Evolutionary conservation across 306 rosid species (phyloP).

Genomic region (Glycine latifolia): DNA sequence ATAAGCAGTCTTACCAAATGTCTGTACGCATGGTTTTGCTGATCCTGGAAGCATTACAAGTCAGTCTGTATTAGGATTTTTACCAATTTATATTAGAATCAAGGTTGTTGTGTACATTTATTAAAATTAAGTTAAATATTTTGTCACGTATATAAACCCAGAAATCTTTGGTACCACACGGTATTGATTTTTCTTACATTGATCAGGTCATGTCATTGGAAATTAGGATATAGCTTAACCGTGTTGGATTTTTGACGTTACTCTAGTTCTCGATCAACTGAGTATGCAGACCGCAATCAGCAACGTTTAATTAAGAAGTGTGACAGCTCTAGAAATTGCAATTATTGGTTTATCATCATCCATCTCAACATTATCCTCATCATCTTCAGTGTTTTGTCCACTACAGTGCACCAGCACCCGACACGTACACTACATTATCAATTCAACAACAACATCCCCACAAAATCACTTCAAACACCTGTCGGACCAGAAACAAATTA

Average conservation of each 20-base stretch:
- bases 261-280: neutral
- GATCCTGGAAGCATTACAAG: too few relatives aligned
- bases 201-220: neutral
- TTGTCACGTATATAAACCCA: neutral
- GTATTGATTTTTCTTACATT: too few relatives aligned
- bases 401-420: neutral
- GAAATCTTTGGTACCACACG: neutral
- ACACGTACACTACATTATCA: constrained; percentile 29
- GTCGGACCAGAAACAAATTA: constrained; percentile 6
- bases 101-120: too few relatives aligned
- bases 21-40: too few relatives aligned
- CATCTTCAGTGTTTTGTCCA: neutral
- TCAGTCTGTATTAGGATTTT: too few relatives aligned
- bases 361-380: constrained; percentile 18
- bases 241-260: neutral
- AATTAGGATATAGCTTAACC: neutral
- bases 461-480: constrained; percentile 26
- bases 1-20: too few relatives aligned
- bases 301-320: constrained; percentile 17
- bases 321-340: constrained; percentile 34
- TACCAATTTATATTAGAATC: too few relatives aligned
- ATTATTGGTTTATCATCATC: constrained; percentile 5
- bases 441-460: neutral
- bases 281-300: neutral
- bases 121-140: too few relatives aligned